A percentile compares a stretch with the other conserved stretches of the same genome.
These are phyloP conservation scores for Pyrenophora graminea DNA, from an alignment of 2,329 filamentous ascomycete species.

Conservation along the genomic window DNA sequence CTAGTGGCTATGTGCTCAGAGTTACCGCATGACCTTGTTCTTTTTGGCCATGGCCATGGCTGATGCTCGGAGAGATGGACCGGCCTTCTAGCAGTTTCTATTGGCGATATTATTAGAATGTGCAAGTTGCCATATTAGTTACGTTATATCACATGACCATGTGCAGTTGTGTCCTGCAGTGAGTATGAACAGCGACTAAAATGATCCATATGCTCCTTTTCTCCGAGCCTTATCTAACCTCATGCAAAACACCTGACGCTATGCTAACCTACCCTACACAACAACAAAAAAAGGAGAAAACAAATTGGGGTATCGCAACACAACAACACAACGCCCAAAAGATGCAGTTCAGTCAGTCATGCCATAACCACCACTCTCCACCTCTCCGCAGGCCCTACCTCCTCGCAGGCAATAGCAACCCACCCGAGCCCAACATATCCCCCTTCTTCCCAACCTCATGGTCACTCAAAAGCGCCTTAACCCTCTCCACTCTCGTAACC, in stretches of 20 bases:
- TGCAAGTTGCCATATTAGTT: no score
- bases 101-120: no score
- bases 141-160: no score
- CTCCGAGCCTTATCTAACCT: no score
- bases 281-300: conserved; percentile 3
- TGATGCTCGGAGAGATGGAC: no score
- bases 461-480: conserved; percentile 61
- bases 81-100: no score
- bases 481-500: conserved; percentile 71
- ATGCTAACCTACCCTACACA: conserved; percentile 1
- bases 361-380: background rate
- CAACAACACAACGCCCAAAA: conserved; percentile 1
- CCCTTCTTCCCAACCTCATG: background rate
- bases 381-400: conserved; percentile 1
- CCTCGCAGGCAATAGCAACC: conserved; percentile 1
- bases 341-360: background rate
- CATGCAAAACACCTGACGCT: conserved; percentile 1
- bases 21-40: no score
- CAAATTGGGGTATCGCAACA: conserved; percentile 10
- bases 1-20: no score
- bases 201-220: no score
- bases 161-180: no score
- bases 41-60: no score
- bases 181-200: no score
- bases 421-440: background rate